Evolutionary conservation across 2,329 filamentous ascomycete genomes (phyloP).

Genomic region (Fusarium newnesense): DNA sequence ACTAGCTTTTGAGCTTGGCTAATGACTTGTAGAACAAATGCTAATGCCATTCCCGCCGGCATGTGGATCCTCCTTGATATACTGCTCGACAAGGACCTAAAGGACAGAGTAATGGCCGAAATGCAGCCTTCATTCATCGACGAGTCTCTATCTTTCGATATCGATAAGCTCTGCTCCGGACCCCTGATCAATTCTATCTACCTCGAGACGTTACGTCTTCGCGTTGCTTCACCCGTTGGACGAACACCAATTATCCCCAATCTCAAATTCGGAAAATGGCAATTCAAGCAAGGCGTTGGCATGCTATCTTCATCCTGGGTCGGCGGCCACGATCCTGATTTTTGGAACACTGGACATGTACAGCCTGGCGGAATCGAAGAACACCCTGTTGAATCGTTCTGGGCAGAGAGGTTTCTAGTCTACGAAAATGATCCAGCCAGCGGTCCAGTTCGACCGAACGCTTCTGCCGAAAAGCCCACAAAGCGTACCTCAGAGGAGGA

Average conservation of each 20-base stretch:
- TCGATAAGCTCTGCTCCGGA: slow-evolving; percentile 30
- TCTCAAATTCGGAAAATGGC: slow-evolving; percentile 39
- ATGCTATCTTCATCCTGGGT: slow-evolving; percentile 32
- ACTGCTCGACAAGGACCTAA: slow-evolving; percentile 19
- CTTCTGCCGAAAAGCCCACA: accelerated
- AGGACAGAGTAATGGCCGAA: slow-evolving; percentile 16
- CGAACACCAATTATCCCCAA: slow-evolving; percentile 29
- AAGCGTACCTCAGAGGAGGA: slow-evolving; percentile 11
- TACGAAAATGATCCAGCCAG: slow-evolving; percentile 32
- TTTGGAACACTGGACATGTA: slow-evolving; percentile 34
- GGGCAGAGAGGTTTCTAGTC: slow-evolving; percentile 40
- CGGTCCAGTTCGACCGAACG: slow-evolving; percentile 17
- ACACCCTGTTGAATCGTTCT: slow-evolving; percentile 33
- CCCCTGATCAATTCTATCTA: slow-evolving; percentile 51
- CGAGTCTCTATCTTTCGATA: slow-evolving; percentile 22
- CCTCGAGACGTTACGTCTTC: slow-evolving; percentile 48
- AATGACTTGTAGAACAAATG: not conserved
- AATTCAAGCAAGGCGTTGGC: slow-evolving; percentile 17
- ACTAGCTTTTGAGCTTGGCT: accelerated
- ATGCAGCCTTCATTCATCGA: slow-evolving; percentile 20
- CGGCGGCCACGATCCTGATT: slow-evolving; percentile 14
- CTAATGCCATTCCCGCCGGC: slow-evolving; percentile 37
- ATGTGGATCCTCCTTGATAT: slow-evolving; percentile 37
- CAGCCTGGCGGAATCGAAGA: slow-evolving; percentile 2
- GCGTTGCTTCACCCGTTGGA: slow-evolving; percentile 32